phyloP scores from a whole-genome alignment of 805 yeast species.

The Alloascoidea africana region DNA sequence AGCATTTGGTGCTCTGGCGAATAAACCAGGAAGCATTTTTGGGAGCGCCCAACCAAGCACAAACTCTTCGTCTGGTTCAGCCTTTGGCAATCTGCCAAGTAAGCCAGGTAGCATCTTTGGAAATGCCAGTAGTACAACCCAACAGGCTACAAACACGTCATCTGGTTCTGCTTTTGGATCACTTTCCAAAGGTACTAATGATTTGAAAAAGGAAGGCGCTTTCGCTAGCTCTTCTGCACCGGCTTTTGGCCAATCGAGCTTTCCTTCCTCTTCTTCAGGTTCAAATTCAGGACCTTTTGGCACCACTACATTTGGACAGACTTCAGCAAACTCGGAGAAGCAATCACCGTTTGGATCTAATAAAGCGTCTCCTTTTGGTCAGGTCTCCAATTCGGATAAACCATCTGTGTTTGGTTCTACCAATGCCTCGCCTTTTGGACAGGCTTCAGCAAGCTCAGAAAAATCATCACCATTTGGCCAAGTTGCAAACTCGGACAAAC shows the following conservation, averaged over 20 bases:
- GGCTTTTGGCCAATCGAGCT: too few relatives aligned
- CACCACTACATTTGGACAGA: constrained; percentile 2
- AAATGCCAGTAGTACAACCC: too few relatives aligned
- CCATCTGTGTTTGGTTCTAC: constrained; percentile 10
- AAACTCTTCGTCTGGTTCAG: too few relatives aligned
- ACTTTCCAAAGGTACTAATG: too few relatives aligned
- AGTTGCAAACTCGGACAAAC: not conserved
- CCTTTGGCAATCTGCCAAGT: too few relatives aligned
- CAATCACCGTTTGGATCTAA: constrained; percentile 1
- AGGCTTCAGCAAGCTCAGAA: not conserved
- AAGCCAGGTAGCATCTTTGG: not conserved
- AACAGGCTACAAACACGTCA: not conserved
- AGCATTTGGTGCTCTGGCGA: too few relatives aligned
- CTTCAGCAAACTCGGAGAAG: not conserved
- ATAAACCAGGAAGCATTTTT: not conserved
- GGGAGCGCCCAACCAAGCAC: not conserved
- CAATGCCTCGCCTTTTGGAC: constrained; percentile 4
- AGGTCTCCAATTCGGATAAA: not conserved
- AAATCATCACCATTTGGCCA: constrained; percentile 5
- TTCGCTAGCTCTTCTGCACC: too few relatives aligned
- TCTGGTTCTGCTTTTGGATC: too few relatives aligned
- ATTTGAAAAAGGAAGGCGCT: too few relatives aligned
- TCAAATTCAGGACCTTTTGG: not conserved
- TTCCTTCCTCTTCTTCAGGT: not conserved
- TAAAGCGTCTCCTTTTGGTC: not conserved